These are phyloP conservation scores for Cordyceps sp. DNA, from an alignment of 2,329 filamentous ascomycete genomes.

Conservation along the genomic window DNA sequence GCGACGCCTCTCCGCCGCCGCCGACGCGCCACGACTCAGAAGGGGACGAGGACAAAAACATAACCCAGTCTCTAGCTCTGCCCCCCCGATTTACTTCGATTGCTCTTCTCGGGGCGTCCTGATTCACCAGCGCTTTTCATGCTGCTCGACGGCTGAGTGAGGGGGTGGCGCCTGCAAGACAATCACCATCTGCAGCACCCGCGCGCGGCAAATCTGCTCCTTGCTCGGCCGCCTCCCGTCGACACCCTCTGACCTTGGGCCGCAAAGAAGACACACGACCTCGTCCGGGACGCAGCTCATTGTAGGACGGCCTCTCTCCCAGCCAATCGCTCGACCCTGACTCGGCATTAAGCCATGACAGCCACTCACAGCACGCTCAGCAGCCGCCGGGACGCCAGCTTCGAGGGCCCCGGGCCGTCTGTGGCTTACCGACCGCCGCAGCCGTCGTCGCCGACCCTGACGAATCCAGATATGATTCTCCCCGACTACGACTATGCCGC, in stretches of 20 bases:
- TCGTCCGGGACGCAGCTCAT: neutral
- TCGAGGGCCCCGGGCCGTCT: conserved; percentile 10
- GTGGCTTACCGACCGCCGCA: conserved; percentile 30
- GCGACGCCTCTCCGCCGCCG: too few species aligned
- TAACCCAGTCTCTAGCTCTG: too few species aligned
- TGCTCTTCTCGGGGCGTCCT: neutral
- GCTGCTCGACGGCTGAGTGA: conserved; percentile 1
- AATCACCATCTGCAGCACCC: neutral
- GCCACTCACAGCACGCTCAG: conserved; percentile 11
- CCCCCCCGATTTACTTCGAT: neutral
- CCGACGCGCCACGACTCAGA: too few species aligned
- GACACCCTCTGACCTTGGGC: neutral
- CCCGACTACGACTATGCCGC: conserved; percentile 52
- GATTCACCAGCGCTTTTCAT: neutral
- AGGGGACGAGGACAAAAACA: too few species aligned
- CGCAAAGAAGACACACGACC: neutral
- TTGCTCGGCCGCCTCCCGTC: neutral
- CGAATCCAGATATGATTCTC: conserved; percentile 88
- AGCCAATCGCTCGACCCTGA: neutral
- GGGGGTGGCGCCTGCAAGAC: conserved; percentile 1
- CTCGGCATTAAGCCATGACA: conserved; percentile 10
- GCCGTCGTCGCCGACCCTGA: conserved; percentile 69
- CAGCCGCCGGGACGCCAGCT: conserved; percentile 12
- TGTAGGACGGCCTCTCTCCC: neutral
- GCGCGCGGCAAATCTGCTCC: neutral